Evolutionary conservation across 2,329 filamentous ascomycete genomes (phyloP).

Genomic region (Dothidotthia symphoricarpi): DNA sequence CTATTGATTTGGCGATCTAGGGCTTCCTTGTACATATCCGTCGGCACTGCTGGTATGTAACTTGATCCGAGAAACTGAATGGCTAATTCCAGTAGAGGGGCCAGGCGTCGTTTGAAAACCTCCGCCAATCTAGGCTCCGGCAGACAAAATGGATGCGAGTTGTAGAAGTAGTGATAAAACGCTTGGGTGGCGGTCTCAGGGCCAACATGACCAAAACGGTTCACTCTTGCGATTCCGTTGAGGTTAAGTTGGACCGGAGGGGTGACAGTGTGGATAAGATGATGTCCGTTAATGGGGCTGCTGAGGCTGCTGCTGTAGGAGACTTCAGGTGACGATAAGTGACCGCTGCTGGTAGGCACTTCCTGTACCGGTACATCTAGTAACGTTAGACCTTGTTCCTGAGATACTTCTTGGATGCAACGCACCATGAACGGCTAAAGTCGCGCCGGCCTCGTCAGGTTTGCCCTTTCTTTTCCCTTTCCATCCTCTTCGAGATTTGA

Average conservation of each 20-base stretch:
- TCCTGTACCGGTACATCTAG: constrained; percentile 11
- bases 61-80: constrained; percentile 58
- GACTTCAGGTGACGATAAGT: constrained; percentile 34
- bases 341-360: constrained; percentile 18
- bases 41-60: constrained; percentile 49
- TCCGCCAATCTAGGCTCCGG: constrained; percentile 45
- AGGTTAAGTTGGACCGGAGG: constrained; percentile 34
- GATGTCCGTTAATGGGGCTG: constrained; percentile 18
- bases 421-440: constrained; percentile 23
- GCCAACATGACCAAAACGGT: constrained; percentile 28
- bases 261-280: constrained; percentile 19
- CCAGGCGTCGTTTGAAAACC: constrained; percentile 43
- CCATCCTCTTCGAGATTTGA: constrained; percentile 53
- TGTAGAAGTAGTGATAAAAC: constrained; percentile 53
- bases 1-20: constrained; percentile 33
- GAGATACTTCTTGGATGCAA: not conserved
- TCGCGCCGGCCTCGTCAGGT: constrained; percentile 29
- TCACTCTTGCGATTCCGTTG: constrained; percentile 32
- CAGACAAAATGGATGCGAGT: constrained; percentile 57
- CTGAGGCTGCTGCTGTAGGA: constrained; percentile 22
- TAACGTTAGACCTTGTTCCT: not conserved
- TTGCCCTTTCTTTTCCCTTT: constrained; percentile 45
- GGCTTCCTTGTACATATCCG: constrained; percentile 46
- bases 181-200: constrained; percentile 33
- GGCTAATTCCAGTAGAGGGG: constrained; percentile 52